Percentiles rank a stretch among this genome's conserved stretches.
Conservation (phyloP, 2,329 filamentous ascomycete genomes). For the Scytalidium lignicola region DNA sequence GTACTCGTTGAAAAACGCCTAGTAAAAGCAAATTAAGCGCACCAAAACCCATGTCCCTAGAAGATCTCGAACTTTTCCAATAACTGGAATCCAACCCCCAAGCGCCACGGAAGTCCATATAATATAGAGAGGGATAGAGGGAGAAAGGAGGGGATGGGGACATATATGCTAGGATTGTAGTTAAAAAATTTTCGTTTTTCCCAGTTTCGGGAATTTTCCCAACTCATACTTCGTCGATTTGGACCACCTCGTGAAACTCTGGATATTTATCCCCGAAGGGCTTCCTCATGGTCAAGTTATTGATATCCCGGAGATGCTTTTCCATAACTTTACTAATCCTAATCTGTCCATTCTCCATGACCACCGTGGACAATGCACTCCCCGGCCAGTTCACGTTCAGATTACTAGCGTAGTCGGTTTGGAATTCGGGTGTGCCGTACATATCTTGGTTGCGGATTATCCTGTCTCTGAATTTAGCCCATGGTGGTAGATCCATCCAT, state of each 20-base stretch:
- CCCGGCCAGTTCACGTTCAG: slow-evolving; percentile 22
- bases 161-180: too few relatives aligned
- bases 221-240: slow-evolving; percentile 19
- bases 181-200: too few relatives aligned
- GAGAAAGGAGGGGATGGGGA: too few relatives aligned
- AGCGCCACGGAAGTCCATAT: too few relatives aligned
- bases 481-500: slow-evolving; percentile 26
- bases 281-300: slow-evolving; percentile 24
- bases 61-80: too few relatives aligned
- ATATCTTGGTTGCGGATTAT: slow-evolving; percentile 22
- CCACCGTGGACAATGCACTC: slow-evolving; percentile 19
- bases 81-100: too few relatives aligned
- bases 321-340: slow-evolving; percentile 18
- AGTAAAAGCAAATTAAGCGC: too few relatives aligned
- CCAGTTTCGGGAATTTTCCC: too few relatives aligned
- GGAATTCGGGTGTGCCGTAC: slow-evolving; percentile 23
- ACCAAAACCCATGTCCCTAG: too few relatives aligned
- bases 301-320: slow-evolving; percentile 19
- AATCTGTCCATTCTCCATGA: slow-evolving; percentile 21
- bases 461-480: slow-evolving; percentile 22
- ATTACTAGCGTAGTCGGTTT: slow-evolving; percentile 21
- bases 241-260: slow-evolving; percentile 24
- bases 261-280: slow-evolving; percentile 25
- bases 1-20: too few relatives aligned
- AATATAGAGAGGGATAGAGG: too few relatives aligned